A percentile compares a stretch with the other conserved stretches of the same genome.
Conservation (phyloP, 225 moss, liverwort and hornwort genomes). For the Pseudisothecium myosuroides region DNA sequence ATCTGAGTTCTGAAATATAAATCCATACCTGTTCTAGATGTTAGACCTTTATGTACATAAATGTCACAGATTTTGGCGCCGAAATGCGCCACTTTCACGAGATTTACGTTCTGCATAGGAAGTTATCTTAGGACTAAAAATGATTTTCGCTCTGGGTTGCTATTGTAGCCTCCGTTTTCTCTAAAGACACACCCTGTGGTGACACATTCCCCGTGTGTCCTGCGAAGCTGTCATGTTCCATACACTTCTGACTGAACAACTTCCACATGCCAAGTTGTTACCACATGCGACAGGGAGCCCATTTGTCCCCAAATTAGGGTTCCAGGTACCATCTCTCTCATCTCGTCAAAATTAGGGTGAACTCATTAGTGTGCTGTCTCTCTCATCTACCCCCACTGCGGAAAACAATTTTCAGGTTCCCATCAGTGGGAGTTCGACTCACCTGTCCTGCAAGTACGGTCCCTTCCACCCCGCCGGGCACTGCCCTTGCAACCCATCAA, state of each 20-base stretch:
- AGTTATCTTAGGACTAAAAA: neutral
- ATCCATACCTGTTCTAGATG: neutral
- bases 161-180: neutral
- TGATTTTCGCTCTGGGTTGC: neutral
- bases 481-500: slow-evolving; percentile 69
- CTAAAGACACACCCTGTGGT: neutral
- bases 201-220: neutral
- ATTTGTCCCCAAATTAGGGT: neutral
- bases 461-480: slow-evolving; percentile 8
- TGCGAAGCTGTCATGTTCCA: neutral
- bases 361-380: neutral
- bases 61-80: neutral
- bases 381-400: neutral
- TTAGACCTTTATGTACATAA: neutral
- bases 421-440: neutral
- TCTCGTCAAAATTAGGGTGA: neutral
- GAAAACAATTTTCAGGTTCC: neutral
- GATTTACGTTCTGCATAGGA: neutral
- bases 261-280: neutral
- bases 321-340: neutral
- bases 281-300: neutral
- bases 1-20: neutral
- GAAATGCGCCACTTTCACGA: neutral
- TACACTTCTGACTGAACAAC: neutral
- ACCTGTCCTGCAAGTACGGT: slow-evolving; percentile 49